Evolutionary conservation across 164 flowering plant species (phyloP).

Genomic region (Piper betle): DNA sequence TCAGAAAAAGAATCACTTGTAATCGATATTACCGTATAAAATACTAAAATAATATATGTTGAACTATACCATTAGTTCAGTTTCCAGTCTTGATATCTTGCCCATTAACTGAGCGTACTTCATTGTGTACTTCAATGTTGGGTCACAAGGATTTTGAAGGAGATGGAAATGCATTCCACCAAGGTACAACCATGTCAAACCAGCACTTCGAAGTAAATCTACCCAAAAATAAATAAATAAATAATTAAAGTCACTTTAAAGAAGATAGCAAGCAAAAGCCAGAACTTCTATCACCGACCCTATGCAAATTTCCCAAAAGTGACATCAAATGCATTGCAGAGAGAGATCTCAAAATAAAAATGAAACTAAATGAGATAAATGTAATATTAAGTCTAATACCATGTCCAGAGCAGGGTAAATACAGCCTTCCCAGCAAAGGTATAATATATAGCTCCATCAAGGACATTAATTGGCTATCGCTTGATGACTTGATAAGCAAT

Average conservation of each 20-base stretch:
- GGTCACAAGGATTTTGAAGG: constrained; percentile 52
- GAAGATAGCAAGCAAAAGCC: background rate
- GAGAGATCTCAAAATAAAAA: background rate
- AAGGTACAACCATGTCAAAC: constrained; percentile 53
- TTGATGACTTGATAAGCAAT: constrained; percentile 43
- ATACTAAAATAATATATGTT: background rate
- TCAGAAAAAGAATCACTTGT: background rate
- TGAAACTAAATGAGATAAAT: background rate
- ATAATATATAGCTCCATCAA: constrained; percentile 26
- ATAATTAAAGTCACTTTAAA: background rate
- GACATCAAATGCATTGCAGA: background rate
- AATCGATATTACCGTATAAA: background rate
- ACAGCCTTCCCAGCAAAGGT: constrained; percentile 50
- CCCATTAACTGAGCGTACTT: constrained; percentile 43
- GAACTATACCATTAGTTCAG: constrained; percentile 56
- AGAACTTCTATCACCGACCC: background rate
- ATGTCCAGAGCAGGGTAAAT: constrained; percentile 17
- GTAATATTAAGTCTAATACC: constrained; percentile 20
- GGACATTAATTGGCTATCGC: constrained; percentile 33
- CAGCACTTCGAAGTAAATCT: constrained; percentile 12
- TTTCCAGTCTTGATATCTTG: constrained; percentile 44
- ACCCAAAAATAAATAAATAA: background rate
- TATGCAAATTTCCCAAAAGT: background rate
- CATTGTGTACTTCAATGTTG: constrained; percentile 48
- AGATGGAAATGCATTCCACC: constrained; percentile 71